Evolutionary conservation across 495 filamentous ascomycete species (phyloP).

Genomic region (Tuber calosporum): DNA sequence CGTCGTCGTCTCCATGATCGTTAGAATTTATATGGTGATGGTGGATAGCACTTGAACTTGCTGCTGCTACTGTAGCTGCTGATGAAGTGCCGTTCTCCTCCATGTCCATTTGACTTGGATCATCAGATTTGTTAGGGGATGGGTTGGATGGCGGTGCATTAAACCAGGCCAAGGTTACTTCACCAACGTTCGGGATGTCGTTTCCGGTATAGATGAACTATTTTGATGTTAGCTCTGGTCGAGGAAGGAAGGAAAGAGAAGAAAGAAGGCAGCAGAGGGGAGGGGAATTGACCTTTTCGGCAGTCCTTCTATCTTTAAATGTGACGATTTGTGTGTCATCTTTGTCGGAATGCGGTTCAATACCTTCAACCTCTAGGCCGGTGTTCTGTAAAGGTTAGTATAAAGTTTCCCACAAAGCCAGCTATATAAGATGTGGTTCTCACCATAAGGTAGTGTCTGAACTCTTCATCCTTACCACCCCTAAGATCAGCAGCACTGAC

Average conservation of each 20-base stretch:
- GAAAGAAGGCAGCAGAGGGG: neutral
- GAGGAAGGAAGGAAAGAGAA: neutral
- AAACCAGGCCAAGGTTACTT: conserved; percentile 68
- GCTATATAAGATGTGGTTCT: conserved; percentile 41
- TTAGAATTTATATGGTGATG: conserved; percentile 5
- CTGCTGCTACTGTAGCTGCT: neutral
- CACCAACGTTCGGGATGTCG: conserved; percentile 66
- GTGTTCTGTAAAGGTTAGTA: conserved; percentile 55
- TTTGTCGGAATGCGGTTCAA: conserved; percentile 57
- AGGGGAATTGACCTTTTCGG: conserved; percentile 55
- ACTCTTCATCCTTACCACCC: conserved; percentile 66
- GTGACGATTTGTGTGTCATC: conserved; percentile 58
- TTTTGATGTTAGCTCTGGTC: conserved; percentile 54
- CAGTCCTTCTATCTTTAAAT: conserved; percentile 84
- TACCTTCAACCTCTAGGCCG: conserved; percentile 66
- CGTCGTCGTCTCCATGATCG: conserved; percentile 10
- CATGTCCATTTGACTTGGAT: neutral
- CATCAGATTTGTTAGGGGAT: neutral
- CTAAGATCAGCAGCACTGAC: conserved; percentile 64
- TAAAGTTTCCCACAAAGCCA: conserved; percentile 1
- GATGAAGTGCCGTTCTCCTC: neutral
- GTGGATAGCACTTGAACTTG: neutral
- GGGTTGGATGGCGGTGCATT: neutral
- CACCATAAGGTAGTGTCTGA: conserved; percentile 81
- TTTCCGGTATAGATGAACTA: conserved; percentile 48